Evolutionary conservation across 495 filamentous ascomycete genomes (phyloP).

Genomic region (Talaromyces proteolyticus): DNA sequence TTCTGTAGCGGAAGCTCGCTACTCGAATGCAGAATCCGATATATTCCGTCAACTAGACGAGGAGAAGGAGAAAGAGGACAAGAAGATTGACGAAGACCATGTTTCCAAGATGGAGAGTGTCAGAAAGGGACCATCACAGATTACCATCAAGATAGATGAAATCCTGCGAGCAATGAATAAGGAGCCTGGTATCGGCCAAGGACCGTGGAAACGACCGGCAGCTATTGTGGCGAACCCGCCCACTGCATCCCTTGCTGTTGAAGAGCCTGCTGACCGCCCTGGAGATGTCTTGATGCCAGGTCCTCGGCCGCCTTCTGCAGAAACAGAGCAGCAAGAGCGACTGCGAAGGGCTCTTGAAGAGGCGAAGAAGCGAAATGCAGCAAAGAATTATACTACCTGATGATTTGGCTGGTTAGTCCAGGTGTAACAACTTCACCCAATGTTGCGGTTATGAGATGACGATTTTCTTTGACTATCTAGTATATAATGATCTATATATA

Average conservation of each 20-base stretch:
- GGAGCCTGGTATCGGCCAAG: slow-evolving; percentile 15
- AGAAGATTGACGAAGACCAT: slow-evolving; percentile 38
- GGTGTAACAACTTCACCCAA: neutral
- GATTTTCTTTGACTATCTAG: no score
- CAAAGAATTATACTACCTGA: slow-evolving; percentile 14
- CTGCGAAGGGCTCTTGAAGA: slow-evolving; percentile 41
- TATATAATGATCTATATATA: no score
- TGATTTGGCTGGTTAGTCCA: neutral
- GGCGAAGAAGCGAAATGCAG: slow-evolving; percentile 45
- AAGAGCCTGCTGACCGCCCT: slow-evolving; percentile 5
- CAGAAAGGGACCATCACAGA: slow-evolving; percentile 31
- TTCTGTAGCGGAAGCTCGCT: slow-evolving; percentile 46
- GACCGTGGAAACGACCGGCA: slow-evolving; percentile 8
- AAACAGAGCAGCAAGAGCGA: slow-evolving; percentile 37
- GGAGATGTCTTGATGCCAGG: slow-evolving; percentile 14
- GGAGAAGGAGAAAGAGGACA: slow-evolving; percentile 48
- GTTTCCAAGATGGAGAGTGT: slow-evolving; percentile 43
- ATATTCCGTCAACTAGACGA: slow-evolving; percentile 37
- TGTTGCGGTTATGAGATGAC: neutral
- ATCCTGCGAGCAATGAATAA: slow-evolving; percentile 25
- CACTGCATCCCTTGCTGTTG: slow-evolving; percentile 2
- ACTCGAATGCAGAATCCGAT: slow-evolving; percentile 35
- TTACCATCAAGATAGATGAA: slow-evolving; percentile 21
- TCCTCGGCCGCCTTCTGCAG: slow-evolving; percentile 10
- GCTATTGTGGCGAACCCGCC: slow-evolving; percentile 1